Percentiles rank a stretch among this genome's conserved stretches.
Conservation (phyloP, 2,329 filamentous ascomycete genomes). For the Huntiella bhutanensis region DNA sequence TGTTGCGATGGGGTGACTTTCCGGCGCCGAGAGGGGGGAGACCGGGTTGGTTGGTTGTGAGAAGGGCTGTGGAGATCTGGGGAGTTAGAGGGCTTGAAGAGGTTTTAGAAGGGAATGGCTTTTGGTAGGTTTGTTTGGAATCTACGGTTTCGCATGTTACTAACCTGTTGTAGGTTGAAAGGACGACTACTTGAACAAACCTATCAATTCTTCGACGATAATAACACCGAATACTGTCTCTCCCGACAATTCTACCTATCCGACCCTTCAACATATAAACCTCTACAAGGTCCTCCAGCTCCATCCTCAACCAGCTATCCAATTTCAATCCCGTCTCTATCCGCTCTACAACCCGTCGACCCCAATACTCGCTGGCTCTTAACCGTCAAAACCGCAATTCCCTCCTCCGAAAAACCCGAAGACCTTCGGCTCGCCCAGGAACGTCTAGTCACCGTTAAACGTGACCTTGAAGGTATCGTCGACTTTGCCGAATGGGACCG, state of each 20-base stretch:
- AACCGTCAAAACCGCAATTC: conserved; percentile 31
- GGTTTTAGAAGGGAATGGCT: conserved; percentile 32
- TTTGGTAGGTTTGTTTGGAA: conserved; percentile 23
- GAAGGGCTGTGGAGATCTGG: conserved; percentile 38
- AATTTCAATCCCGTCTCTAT: conserved; percentile 26
- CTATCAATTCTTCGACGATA: conserved; percentile 33
- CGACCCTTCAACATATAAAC: conserved; percentile 17
- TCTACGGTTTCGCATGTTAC: neutral
- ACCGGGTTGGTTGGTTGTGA: conserved; percentile 27
- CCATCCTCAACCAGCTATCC: conserved; percentile 12
- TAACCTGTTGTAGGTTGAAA: conserved; percentile 24
- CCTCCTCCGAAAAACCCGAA: conserved; percentile 38
- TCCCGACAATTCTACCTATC: conserved; percentile 27
- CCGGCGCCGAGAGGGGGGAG: conserved; percentile 35
- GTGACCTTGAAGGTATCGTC: conserved; percentile 32
- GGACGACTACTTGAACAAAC: conserved; percentile 34
- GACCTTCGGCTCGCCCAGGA: conserved; percentile 36
- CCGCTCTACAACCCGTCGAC: conserved; percentile 29
- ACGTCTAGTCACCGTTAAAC: conserved; percentile 27
- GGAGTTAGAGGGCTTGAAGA: conserved; percentile 29
- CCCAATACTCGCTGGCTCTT: conserved; percentile 34
- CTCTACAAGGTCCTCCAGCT: conserved; percentile 13
- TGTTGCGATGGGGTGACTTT: conserved; percentile 39
- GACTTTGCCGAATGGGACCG: conserved; percentile 33
- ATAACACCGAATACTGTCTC: conserved; percentile 30